Percentiles rank a stretch among this genome's conserved stretches.
Conservation (phyloP, 352 stramenopile species). For the Phytophthora litchii region DNA sequence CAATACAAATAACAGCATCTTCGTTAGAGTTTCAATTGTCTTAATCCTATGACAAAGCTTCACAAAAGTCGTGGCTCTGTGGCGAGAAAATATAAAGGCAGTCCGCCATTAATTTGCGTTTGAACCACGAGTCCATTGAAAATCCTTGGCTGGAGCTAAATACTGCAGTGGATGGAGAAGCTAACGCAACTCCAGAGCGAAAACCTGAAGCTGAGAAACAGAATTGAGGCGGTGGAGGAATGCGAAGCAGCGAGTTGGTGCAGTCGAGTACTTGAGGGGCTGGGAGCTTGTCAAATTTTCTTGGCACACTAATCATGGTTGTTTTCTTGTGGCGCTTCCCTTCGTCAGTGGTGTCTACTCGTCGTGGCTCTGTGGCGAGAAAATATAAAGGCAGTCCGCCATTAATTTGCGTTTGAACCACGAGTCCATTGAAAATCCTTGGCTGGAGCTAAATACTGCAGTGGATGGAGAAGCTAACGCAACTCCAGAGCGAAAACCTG, state of each 20-base stretch:
- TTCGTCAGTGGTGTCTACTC: conserved; percentile 10
- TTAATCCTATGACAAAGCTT: conserved; percentile 1
- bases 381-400: conserved; percentile 14
- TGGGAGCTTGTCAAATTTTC: conserved; percentile 21
- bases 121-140: conserved; percentile 44
- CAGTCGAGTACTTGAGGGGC: neutral
- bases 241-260: conserved; percentile 9
- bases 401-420: conserved; percentile 40
- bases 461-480: conserved; percentile 20
- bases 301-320: conserved; percentile 28
- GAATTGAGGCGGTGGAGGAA: conserved; percentile 14
- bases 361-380: too few relatives aligned
- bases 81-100: too few relatives aligned
- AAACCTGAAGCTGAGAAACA: neutral
- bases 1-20: neutral
- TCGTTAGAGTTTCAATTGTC: neutral
- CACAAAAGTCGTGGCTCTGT: too few relatives aligned
- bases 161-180: conserved; percentile 19
- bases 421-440: conserved; percentile 44
- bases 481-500: neutral
- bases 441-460: conserved; percentile 42
- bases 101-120: conserved; percentile 27
- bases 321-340: conserved; percentile 21
- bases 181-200: conserved; percentile 2
- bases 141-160: conserved; percentile 51